These are phyloP conservation scores for Kodamaea nitidulidarum DNA, from an alignment of 805 yeast genomes.

Conservation along the genomic window DNA sequence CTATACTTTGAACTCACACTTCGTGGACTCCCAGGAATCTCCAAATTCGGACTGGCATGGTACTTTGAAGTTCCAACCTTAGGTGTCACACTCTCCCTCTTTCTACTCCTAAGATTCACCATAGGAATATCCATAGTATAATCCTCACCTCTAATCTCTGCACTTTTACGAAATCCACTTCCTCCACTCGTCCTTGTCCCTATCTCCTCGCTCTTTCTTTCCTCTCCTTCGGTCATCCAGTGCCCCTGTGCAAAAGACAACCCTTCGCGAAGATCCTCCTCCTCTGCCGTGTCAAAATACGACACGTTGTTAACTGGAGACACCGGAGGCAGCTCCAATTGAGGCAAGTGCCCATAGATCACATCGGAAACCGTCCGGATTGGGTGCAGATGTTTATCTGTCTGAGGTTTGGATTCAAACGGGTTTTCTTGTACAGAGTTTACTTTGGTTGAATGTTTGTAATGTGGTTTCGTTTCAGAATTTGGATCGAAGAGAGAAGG, in stretches of 20 bases:
- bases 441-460: too few species aligned
- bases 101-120: background rate
- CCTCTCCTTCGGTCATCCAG: conserved; percentile 5
- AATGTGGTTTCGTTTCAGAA: too few species aligned
- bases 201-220: background rate
- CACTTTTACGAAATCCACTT: background rate
- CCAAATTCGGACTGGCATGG: too few species aligned
- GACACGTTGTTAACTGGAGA: conserved; percentile 10
- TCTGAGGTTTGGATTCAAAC: too few species aligned
- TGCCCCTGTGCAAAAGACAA: conserved; percentile 22
- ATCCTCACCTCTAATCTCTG: background rate
- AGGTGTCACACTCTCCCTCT: background rate
- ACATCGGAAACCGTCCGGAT: conserved; percentile 1
- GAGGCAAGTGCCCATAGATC: conserved; percentile 1
- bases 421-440: too few species aligned
- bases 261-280: conserved; percentile 32
- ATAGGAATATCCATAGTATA: conserved; percentile 3
- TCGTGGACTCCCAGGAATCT: too few species aligned
- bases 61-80: too few species aligned
- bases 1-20: too few species aligned
- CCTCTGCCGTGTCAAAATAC: conserved; percentile 24
- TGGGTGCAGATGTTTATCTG: background rate
- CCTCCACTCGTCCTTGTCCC: background rate
- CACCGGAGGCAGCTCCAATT: conserved; percentile 1
- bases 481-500: too few species aligned